These are phyloP conservation scores for Gymnopilus dilepis DNA, from an alignment of 768 basidiomycete genomes.

Conservation along the genomic window DNA sequence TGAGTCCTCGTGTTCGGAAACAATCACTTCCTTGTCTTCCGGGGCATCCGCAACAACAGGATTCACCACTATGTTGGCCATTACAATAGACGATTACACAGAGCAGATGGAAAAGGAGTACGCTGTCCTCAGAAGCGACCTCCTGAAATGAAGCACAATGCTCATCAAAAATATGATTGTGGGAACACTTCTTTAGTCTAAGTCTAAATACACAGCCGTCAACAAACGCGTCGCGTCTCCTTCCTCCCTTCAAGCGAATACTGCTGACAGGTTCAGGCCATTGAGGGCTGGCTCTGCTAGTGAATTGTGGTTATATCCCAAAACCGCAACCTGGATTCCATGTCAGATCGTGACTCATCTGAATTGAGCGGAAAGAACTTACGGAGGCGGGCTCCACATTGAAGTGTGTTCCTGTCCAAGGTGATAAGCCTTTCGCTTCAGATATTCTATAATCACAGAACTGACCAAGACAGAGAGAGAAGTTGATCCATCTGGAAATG, in stretches of 20 bases:
- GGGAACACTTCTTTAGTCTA: conserved; percentile 26
- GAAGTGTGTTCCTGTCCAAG: conserved; percentile 67
- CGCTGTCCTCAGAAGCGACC: conserved; percentile 7
- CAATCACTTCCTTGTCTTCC: conserved; percentile 22
- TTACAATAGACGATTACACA: conserved; percentile 23
- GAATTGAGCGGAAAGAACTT: conserved; percentile 27
- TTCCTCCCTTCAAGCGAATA: conserved; percentile 21
- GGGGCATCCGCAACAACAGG: conserved; percentile 16
- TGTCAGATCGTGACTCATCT: background rate
- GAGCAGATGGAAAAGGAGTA: conserved; percentile 15
- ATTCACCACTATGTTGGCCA: conserved; percentile 35
- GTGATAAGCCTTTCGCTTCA: conserved; percentile 9
- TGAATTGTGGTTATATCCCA: conserved; percentile 84
- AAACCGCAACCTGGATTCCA: conserved; percentile 64
- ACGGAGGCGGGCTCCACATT: conserved; percentile 87
- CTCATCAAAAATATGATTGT: conserved; percentile 29
- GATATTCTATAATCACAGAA: background rate
- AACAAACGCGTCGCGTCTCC: conserved; percentile 39
- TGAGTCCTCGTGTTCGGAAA: conserved; percentile 30
- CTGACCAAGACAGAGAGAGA: conserved; percentile 37
- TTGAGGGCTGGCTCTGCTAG: conserved; percentile 80
- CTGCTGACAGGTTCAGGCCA: conserved; percentile 67
- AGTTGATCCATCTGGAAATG: conserved; percentile 36
- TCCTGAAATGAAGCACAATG: conserved; percentile 4
- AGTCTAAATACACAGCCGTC: conserved; percentile 27